A percentile compares a stretch with the other conserved stretches of the same genome.
These are phyloP conservation scores for Didymella sp. DNA, from an alignment of 2,329 filamentous ascomycete genomes.

Conservation along the genomic window DNA sequence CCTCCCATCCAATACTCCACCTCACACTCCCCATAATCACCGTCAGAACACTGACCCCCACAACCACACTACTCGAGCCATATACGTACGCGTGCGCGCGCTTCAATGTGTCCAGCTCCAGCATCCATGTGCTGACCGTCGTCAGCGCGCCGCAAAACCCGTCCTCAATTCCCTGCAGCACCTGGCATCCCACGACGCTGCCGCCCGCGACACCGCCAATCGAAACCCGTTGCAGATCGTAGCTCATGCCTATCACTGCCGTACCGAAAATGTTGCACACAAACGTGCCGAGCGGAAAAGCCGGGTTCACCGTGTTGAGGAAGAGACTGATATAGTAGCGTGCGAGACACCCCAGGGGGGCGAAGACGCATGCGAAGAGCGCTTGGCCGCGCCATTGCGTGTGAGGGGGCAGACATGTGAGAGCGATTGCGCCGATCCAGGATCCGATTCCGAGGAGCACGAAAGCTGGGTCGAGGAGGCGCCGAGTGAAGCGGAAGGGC, in stretches of 20 bases:
- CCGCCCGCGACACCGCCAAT: constrained; percentile 51
- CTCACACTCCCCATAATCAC: constrained; percentile 76
- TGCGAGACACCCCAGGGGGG: constrained; percentile 77
- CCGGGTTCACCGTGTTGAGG: constrained; percentile 70
- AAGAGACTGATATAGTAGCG: constrained; percentile 75
- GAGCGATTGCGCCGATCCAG: constrained; percentile 79
- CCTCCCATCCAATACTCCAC: constrained; percentile 65
- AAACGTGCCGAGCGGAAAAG: constrained; percentile 88
- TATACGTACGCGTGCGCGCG: constrained; percentile 71
- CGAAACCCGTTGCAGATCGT: constrained; percentile 75
- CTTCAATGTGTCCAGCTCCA: constrained; percentile 51
- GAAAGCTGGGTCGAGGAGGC: constrained; percentile 67
- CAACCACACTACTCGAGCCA: constrained; percentile 65
- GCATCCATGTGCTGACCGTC: constrained; percentile 58
- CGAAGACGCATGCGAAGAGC: constrained; percentile 80
- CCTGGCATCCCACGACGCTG: constrained; percentile 52
- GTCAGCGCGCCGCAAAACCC: constrained; percentile 59
- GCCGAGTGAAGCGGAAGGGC: constrained; percentile 63
- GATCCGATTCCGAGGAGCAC: constrained; percentile 72
- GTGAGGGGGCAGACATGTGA: constrained; percentile 73
- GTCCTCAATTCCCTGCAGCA: constrained; percentile 57
- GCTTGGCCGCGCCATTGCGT: constrained; percentile 76
- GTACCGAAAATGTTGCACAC: constrained; percentile 80
- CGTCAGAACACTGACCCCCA: constrained; percentile 66
- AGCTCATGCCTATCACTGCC: constrained; percentile 75